Evolutionary conservation across 2,329 filamentous ascomycete genomes (phyloP).

Genomic region (Colletotrichum higginsianum): DNA sequence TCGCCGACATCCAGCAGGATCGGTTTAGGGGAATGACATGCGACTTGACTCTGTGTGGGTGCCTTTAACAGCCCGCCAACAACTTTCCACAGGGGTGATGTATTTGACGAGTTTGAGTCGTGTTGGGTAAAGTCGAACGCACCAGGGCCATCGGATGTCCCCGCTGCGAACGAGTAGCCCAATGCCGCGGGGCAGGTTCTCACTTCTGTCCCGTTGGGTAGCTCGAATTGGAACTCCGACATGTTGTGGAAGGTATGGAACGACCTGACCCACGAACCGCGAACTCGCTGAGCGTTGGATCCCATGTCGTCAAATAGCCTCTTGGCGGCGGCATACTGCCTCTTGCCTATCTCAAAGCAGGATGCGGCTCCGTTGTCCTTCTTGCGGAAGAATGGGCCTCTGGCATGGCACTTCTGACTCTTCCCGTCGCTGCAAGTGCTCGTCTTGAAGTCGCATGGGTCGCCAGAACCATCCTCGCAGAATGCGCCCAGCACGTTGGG

Average conservation of each 20-base stretch:
- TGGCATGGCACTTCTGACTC: slow-evolving; percentile 77
- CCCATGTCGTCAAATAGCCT: slow-evolving; percentile 52
- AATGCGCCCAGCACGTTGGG: slow-evolving; percentile 88
- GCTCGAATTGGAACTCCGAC: slow-evolving; percentile 78
- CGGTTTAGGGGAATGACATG: slow-evolving; percentile 86
- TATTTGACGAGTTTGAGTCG: slow-evolving; percentile 77
- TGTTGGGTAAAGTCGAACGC: slow-evolving; percentile 92
- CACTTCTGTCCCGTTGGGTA: slow-evolving; percentile 79
- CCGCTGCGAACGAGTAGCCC: slow-evolving; percentile 91
- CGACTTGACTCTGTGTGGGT: slow-evolving; percentile 77
- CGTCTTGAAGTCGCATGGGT: slow-evolving; percentile 79
- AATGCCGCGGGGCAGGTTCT: slow-evolving; percentile 87
- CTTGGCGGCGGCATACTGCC: slow-evolving; percentile 75
- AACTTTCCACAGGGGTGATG: slow-evolving; percentile 83
- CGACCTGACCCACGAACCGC: slow-evolving; percentile 78
- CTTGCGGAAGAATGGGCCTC: slow-evolving; percentile 76
- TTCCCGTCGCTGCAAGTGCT: slow-evolving; percentile 82
- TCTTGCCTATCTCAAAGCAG: slow-evolving; percentile 81
- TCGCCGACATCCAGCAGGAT: slow-evolving; percentile 90
- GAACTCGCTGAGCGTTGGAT: slow-evolving; percentile 62
- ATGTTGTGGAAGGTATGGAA: slow-evolving; percentile 89
- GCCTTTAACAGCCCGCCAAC: slow-evolving; percentile 79
- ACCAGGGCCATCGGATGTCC: slow-evolving; percentile 90
- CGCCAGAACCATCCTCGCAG: slow-evolving; percentile 85
- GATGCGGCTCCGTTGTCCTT: slow-evolving; percentile 81